Conservation (phyloP, 2,329 filamentous ascomycete genomes). For the Diplodia scrobiculata region DNA sequence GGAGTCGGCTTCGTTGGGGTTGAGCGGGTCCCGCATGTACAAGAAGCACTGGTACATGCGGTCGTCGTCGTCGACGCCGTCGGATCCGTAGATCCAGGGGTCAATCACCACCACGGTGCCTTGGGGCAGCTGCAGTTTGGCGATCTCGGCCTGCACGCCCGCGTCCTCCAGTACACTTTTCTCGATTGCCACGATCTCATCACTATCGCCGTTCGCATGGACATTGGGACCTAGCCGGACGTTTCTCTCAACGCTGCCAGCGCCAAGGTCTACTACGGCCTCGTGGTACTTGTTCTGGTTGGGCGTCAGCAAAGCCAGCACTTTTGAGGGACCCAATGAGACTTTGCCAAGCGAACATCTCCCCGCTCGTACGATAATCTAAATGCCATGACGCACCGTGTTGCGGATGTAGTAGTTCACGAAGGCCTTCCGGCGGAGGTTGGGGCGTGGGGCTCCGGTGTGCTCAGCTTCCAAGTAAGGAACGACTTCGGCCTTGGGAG, state of each 20-base stretch:
- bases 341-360: not conserved
- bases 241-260: slow-evolving; percentile 58
- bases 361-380: not conserved
- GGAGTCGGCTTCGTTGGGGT: slow-evolving; percentile 62
- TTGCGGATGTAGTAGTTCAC: slow-evolving; percentile 62
- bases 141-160: slow-evolving; percentile 60
- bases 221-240: slow-evolving; percentile 60
- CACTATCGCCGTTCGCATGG: slow-evolving; percentile 61
- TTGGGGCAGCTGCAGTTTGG: slow-evolving; percentile 61
- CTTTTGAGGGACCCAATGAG: slow-evolving; percentile 25
- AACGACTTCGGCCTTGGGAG: slow-evolving; percentile 60
- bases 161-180: slow-evolving; percentile 58
- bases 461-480: slow-evolving; percentile 67
- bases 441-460: slow-evolving; percentile 54
- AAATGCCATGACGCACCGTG: slow-evolving; percentile 54
- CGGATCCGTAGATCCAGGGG: slow-evolving; percentile 69
- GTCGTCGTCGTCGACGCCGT: slow-evolving; percentile 53
- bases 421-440: slow-evolving; percentile 57
- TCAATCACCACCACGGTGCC: slow-evolving; percentile 61
- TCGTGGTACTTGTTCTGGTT: slow-evolving; percentile 64
- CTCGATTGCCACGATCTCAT: slow-evolving; percentile 63
- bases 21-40: slow-evolving; percentile 65
- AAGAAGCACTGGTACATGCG: slow-evolving; percentile 65
- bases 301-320: not conserved
- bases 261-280: slow-evolving; percentile 59